These are phyloP conservation scores for Porcisia deanei DNA, from an alignment of 208 protist genomes.

Conservation along the genomic window DNA sequence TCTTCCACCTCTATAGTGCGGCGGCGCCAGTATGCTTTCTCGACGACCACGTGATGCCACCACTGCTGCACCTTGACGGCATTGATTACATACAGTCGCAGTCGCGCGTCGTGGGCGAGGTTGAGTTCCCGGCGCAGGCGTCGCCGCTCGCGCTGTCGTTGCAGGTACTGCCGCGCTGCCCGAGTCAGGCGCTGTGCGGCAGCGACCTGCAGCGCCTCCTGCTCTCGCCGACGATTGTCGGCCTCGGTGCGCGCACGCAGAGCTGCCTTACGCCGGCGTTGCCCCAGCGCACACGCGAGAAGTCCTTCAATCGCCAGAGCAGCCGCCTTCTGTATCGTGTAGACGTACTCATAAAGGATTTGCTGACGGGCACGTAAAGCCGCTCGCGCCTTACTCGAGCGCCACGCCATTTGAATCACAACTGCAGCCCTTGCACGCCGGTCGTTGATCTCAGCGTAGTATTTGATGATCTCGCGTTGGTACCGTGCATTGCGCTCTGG, in stretches of 20 bases:
- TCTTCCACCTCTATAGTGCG: slow-evolving; percentile 40
- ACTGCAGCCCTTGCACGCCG: slow-evolving; percentile 45
- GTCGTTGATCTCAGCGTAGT: slow-evolving; percentile 40
- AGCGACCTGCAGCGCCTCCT: slow-evolving; percentile 29
- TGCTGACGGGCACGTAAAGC: slow-evolving; percentile 56
- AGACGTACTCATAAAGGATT: slow-evolving; percentile 60
- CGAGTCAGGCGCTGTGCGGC: slow-evolving; percentile 35
- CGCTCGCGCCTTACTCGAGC: slow-evolving; percentile 45
- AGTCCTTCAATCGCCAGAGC: slow-evolving; percentile 60
- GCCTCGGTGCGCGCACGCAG: background rate
- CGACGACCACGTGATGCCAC: slow-evolving; percentile 47
- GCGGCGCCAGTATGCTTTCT: slow-evolving; percentile 59
- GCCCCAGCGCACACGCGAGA: slow-evolving; percentile 28
- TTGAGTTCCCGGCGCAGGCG: slow-evolving; percentile 40
- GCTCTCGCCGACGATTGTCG: slow-evolving; percentile 15
- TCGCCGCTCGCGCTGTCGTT: slow-evolving; percentile 34
- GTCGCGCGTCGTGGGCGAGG: slow-evolving; percentile 36
- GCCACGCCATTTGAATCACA: slow-evolving; percentile 69
- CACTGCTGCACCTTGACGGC: slow-evolving; percentile 61
- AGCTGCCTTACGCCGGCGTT: slow-evolving; percentile 19
- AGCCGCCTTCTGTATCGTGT: slow-evolving; percentile 65
- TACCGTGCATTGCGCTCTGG: slow-evolving; percentile 56
- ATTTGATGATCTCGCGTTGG: slow-evolving; percentile 57
- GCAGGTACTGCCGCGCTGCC: slow-evolving; percentile 30
- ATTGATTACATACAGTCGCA: slow-evolving; percentile 34